Evolutionary conservation across 257 asterid genomes (phyloP).

Genomic region (Verbena officinalis): DNA sequence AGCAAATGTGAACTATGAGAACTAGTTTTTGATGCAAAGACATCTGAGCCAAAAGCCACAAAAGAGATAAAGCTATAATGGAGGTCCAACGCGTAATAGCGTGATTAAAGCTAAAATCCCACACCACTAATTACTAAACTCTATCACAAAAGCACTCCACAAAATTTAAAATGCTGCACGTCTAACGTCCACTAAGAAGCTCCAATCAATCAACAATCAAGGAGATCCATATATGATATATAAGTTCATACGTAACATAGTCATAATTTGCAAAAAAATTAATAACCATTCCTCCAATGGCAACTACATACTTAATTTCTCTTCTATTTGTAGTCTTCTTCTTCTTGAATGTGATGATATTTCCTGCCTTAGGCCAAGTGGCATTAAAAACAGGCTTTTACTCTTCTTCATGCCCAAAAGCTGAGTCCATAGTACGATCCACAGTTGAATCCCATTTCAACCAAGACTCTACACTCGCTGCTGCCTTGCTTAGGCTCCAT

Average conservation of each 20-base stretch:
- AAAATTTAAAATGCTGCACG: slow-evolving; percentile 12
- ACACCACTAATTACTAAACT: slow-evolving; percentile 27
- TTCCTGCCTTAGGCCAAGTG: slow-evolving; percentile 34
- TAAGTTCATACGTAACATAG: neutral
- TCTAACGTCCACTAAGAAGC: slow-evolving; percentile 21
- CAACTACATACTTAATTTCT: slow-evolving; percentile 27
- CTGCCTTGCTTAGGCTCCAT: slow-evolving; percentile 71
- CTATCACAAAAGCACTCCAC: slow-evolving; percentile 19
- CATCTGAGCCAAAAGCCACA: neutral
- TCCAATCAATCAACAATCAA: neutral
- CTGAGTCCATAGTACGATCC: slow-evolving; percentile 63
- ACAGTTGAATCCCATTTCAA: slow-evolving; percentile 51
- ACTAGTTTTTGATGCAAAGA: slow-evolving; percentile 1
- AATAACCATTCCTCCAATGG: slow-evolving; percentile 30
- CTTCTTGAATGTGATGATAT: no score
- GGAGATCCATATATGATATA: neutral
- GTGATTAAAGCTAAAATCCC: neutral
- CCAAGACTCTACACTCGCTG: slow-evolving; percentile 56
- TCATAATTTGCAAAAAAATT: neutral
- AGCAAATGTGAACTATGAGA: slow-evolving; percentile 16
- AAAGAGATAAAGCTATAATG: neutral
- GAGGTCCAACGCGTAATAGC: neutral
- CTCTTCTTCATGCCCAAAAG: slow-evolving; percentile 62
- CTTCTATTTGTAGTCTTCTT: neutral
- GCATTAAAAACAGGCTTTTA: slow-evolving; percentile 54